Conservation (phyloP, 371 early-diverging fungal species). For the Rhizopus microsporus region DNA sequence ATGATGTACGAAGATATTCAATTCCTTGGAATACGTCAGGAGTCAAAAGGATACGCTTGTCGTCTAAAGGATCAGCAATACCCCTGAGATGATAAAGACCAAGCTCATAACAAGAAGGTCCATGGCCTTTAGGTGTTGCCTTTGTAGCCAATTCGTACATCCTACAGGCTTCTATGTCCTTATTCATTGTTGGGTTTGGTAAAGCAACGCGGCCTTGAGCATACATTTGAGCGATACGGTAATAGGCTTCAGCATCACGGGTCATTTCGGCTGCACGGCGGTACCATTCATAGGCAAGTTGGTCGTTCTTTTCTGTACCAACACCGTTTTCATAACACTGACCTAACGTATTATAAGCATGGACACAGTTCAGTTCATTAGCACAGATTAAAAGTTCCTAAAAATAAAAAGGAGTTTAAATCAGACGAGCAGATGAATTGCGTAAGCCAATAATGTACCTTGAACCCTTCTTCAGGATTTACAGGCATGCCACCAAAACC, state of each 20-base stretch:
- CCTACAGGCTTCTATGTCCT: slow-evolving; percentile 36
- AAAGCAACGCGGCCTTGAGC: slow-evolving; percentile 24
- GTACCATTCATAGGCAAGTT: slow-evolving; percentile 46
- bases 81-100: slow-evolving; percentile 42
- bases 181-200: slow-evolving; percentile 3
- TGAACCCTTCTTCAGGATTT: slow-evolving; percentile 40
- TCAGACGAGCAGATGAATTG: neutral
- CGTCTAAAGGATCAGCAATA: slow-evolving; percentile 9
- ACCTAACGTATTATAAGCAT: slow-evolving; percentile 43
- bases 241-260: slow-evolving; percentile 45
- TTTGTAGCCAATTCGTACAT: slow-evolving; percentile 35
- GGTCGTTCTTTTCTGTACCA: slow-evolving; percentile 48
- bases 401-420: neutral
- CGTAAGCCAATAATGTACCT: slow-evolving; percentile 20
- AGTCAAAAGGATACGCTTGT: slow-evolving; percentile 5
- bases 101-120: slow-evolving; percentile 33
- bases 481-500: slow-evolving; percentile 40
- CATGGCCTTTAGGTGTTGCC: slow-evolving; percentile 31
- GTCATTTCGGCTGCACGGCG: slow-evolving; percentile 34
- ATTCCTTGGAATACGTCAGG: slow-evolving; percentile 26
- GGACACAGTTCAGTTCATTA: slow-evolving; percentile 32
- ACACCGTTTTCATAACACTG: slow-evolving; percentile 51
- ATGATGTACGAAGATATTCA: slow-evolving; percentile 36
- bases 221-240: slow-evolving; percentile 42
- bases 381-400: slow-evolving; percentile 49